These are phyloP conservation scores for Phytopythium oedochilum DNA, from an alignment of 352 stramenopile species.

Conservation along the genomic window DNA sequence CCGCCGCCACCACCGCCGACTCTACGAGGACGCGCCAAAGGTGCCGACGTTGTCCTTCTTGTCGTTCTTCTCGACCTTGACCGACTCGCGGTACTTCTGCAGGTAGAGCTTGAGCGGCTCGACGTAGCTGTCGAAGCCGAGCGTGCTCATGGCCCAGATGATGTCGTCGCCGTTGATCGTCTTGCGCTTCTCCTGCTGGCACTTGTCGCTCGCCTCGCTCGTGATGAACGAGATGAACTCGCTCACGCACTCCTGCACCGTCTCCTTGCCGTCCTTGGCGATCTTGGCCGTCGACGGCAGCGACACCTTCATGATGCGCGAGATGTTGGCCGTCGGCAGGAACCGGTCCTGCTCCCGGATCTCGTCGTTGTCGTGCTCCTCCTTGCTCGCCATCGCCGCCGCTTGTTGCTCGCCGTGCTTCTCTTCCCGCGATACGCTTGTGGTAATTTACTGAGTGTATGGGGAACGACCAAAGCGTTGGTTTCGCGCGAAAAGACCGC, in stretches of 20 bases:
- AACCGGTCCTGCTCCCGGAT: conserved; percentile 96
- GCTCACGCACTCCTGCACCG: conserved; percentile 99
- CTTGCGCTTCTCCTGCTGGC: conserved; percentile 99
- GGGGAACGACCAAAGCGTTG: too few relatives aligned
- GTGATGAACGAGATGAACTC: conserved; percentile 99
- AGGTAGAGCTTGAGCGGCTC: conserved; percentile 99
- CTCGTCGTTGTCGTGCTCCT: conserved; percentile 88
- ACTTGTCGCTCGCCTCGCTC: conserved; percentile 98
- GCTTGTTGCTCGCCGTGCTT: background rate
- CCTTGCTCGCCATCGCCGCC: conserved; percentile 65
- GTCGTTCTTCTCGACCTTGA: conserved; percentile 90
- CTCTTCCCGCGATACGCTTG: too few relatives aligned
- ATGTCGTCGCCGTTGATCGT: conserved; percentile 99
- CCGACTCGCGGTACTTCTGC: conserved; percentile 96
- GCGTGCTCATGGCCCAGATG: conserved; percentile 98
- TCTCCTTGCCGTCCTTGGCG: conserved; percentile 99
- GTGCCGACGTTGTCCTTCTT: conserved; percentile 89
- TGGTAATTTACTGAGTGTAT: too few relatives aligned
- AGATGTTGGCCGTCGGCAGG: conserved; percentile 99
- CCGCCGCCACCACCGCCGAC: too few relatives aligned
- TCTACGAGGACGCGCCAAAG: conserved; percentile 80
- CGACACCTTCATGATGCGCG: conserved; percentile 99
- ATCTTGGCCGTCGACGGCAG: conserved; percentile 99
- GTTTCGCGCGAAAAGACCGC: too few relatives aligned
- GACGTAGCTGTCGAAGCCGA: conserved; percentile 99